phyloP scores from a whole-genome alignment of 768 basidiomycete species.

The Goffeauzyma gilvescens region DNA sequence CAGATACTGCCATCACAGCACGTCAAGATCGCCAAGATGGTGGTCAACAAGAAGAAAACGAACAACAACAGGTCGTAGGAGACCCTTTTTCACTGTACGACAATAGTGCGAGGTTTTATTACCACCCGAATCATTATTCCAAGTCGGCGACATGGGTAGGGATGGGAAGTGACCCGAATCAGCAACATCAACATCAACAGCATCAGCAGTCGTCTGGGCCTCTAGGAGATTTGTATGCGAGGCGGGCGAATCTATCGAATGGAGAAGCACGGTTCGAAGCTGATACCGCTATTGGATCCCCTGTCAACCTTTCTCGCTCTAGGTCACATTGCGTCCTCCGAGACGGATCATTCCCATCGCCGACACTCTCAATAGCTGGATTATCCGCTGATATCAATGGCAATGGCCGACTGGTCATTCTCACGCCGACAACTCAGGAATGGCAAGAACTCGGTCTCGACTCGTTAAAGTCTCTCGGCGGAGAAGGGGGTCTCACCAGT shows the following conservation, averaged over 20 bases:
- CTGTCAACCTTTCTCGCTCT: constrained; percentile 19
- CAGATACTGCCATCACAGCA: too few relatives aligned
- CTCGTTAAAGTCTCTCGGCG: constrained; percentile 10
- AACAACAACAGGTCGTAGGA: constrained; percentile 28
- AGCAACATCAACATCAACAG: constrained; percentile 14
- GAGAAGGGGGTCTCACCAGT: constrained; percentile 6
- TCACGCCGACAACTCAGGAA: constrained; percentile 31
- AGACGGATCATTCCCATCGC: constrained; percentile 6
- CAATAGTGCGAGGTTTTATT: constrained; percentile 26
- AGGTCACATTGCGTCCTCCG: constrained; percentile 18
- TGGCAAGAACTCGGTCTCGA: constrained; percentile 23
- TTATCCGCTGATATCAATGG: constrained; percentile 6
- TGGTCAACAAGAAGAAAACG: too few relatives aligned
- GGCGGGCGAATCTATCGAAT: constrained; percentile 12
- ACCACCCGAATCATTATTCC: constrained; percentile 22
- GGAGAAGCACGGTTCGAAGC: constrained; percentile 9
- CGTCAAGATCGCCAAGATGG: too few relatives aligned
- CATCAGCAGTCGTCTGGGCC: constrained; percentile 13
- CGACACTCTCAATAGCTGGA: constrained; percentile 9
- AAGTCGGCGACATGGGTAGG: too few relatives aligned
- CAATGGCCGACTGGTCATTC: constrained; percentile 19
- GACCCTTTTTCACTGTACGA: constrained; percentile 1
- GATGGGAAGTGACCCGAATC: too few relatives aligned
- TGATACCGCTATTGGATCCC: constrained; percentile 2
- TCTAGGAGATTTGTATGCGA: constrained; percentile 16